These are phyloP conservation scores for Sideroxylon spinosum DNA, from an alignment of 179 eudicot species.

Conservation along the genomic window DNA sequence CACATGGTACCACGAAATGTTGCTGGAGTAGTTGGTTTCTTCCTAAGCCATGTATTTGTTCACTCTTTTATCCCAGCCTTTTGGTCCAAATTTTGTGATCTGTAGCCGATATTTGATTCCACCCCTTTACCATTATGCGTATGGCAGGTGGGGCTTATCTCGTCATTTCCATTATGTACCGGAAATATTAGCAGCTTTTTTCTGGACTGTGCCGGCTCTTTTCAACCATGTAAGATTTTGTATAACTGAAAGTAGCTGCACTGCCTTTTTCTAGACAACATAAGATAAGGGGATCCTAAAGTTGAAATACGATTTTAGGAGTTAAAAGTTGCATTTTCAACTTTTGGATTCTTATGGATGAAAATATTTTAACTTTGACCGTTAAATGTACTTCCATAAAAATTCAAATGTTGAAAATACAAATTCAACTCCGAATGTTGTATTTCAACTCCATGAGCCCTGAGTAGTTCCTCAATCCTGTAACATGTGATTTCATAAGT, in stretches of 20 bases:
- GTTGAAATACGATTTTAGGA: too few relatives aligned
- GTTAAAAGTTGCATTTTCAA: too few relatives aligned
- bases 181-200: conserved; percentile 83
- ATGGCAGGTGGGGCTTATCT: conserved; percentile 89
- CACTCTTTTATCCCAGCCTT: too few relatives aligned
- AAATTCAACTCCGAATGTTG: too few relatives aligned
- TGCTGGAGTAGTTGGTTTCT: not conserved
- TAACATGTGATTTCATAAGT: not conserved
- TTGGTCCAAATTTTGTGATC: not conserved
- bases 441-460: too few relatives aligned
- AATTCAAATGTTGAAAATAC: too few relatives aligned
- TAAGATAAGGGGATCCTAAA: too few relatives aligned
- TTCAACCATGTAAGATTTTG: conserved; percentile 67
- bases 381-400: too few relatives aligned
- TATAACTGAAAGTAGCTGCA: not conserved
- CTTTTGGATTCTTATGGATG: too few relatives aligned
- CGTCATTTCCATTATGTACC: conserved; percentile 94
- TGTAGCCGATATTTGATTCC: not conserved
- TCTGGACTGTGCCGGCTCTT: conserved; percentile 94
- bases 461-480: too few relatives aligned
- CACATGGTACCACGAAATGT: not conserved
- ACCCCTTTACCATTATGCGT: conserved; percentile 2
- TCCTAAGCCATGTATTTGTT: too few relatives aligned
- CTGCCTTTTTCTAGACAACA: not conserved
- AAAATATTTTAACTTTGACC: too few relatives aligned